Percentiles rank a stretch among this genome's conserved stretches.
These are phyloP conservation scores for Calonectria pteridis DNA, from an alignment of 2,329 filamentous ascomycete genomes.

Conservation along the genomic window DNA sequence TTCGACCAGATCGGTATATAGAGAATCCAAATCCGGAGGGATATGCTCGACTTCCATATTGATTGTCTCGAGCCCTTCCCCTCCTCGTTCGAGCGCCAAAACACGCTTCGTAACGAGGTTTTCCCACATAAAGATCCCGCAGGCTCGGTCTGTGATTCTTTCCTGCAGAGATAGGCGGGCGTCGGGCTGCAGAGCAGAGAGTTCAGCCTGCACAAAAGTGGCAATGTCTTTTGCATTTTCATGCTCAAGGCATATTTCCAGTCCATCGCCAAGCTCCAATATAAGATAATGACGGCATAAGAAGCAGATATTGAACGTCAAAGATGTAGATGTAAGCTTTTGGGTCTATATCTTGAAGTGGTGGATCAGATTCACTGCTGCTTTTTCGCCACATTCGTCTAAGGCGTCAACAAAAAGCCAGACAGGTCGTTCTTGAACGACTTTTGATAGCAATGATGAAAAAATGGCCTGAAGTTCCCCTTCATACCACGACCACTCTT, in stretches of 20 bases:
- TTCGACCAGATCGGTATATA: constrained; percentile 5
- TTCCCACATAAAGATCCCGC: constrained; percentile 54
- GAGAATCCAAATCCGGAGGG: neutral
- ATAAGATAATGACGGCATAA: constrained; percentile 49
- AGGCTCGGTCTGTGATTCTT: constrained; percentile 42
- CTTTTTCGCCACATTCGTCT: constrained; percentile 48
- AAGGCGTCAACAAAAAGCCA: constrained; percentile 52
- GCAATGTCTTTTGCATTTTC: constrained; percentile 49
- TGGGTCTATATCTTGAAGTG: constrained; percentile 35
- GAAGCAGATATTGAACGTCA: constrained; percentile 45
- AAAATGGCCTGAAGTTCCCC: constrained; percentile 40
- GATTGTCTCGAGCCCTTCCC: neutral
- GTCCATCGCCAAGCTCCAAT: constrained; percentile 24
- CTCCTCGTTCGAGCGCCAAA: constrained; percentile 27
- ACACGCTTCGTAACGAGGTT: constrained; percentile 42
- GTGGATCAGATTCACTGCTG: constrained; percentile 35
- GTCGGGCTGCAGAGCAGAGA: constrained; percentile 22
- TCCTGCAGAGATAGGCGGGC: constrained; percentile 12
- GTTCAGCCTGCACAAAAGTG: constrained; percentile 41
- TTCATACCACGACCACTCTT: constrained; percentile 38
- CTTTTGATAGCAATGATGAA: constrained; percentile 29
- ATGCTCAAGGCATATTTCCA: constrained; percentile 46
- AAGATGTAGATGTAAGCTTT: constrained; percentile 24
- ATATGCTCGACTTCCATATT: neutral
- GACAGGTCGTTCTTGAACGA: constrained; percentile 36